phyloP scores from a whole-genome alignment of 257 asterid species.

The Hygrophila difformis region DNA sequence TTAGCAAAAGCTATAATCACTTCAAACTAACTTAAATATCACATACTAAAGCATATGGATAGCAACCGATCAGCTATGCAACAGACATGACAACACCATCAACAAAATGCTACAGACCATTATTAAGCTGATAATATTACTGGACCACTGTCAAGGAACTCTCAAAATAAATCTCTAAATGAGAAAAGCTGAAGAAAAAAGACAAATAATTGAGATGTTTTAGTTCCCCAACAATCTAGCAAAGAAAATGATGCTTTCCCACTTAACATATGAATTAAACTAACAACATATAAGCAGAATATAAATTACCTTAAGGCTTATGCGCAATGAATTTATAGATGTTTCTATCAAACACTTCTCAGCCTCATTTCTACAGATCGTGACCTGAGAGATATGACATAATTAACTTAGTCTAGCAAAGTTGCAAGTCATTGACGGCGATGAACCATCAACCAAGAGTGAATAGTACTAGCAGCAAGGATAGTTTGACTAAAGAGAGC shows the following conservation, averaged over 20 bases:
- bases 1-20: slow-evolving; percentile 1
- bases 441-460: no score
- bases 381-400: slow-evolving; percentile 45
- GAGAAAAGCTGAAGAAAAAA: slow-evolving; percentile 2
- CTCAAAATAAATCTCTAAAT: slow-evolving; percentile 2
- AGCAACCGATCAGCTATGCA: no score
- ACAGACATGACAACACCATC: not conserved
- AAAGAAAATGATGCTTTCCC: slow-evolving; percentile 7
- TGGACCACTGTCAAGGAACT: not conserved
- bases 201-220: not conserved
- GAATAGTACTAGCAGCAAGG: not conserved
- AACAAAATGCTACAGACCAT: not conserved
- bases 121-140: slow-evolving; percentile 6
- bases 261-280: slow-evolving; percentile 4
- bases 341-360: slow-evolving; percentile 98
- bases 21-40: slow-evolving; percentile 4
- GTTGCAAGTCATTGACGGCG: not conserved
- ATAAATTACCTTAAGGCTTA: slow-evolving; percentile 84
- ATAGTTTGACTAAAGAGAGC: not conserved
- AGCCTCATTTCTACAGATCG: slow-evolving; percentile 90
- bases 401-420: slow-evolving; percentile 12
- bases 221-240: not conserved
- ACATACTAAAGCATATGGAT: not conserved
- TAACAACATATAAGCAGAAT: slow-evolving; percentile 12
- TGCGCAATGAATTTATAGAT: slow-evolving; percentile 88